Percentiles rank a stretch among this genome's conserved stretches.
These are phyloP conservation scores for Lophium mytilinum DNA, from an alignment of 495 filamentous ascomycete species.

Conservation along the genomic window DNA sequence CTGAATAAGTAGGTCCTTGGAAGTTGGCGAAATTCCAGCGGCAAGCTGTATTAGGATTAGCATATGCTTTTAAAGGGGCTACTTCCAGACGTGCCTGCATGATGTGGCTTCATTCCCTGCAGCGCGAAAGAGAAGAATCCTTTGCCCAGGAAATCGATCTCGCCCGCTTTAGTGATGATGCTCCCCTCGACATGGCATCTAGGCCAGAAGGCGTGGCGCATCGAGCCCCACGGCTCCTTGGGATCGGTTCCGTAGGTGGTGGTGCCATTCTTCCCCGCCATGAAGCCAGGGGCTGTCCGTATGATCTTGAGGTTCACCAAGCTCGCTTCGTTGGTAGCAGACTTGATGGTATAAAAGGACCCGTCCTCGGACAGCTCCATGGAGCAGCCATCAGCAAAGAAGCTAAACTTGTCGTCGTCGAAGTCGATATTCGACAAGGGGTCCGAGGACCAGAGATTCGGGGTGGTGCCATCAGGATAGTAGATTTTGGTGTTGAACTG, in stretches of 20 bases:
- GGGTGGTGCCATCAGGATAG: constrained; percentile 54
- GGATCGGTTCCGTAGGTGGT: constrained; percentile 79
- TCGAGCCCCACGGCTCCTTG: constrained; percentile 78
- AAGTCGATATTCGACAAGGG: constrained; percentile 69
- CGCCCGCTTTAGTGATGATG: constrained; percentile 74
- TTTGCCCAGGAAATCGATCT: constrained; percentile 72
- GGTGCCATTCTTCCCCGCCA: constrained; percentile 78
- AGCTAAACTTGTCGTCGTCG: constrained; percentile 70
- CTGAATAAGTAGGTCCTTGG: constrained; percentile 77
- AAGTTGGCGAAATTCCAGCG: constrained; percentile 92
- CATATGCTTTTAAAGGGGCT: not conserved
- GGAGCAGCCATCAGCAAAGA: constrained; percentile 76
- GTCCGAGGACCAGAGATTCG: constrained; percentile 72
- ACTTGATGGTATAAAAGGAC: constrained; percentile 74
- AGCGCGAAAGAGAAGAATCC: constrained; percentile 74
- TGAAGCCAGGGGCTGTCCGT: constrained; percentile 68
- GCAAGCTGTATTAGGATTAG: constrained; percentile 48
- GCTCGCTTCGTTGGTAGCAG: constrained; percentile 62
- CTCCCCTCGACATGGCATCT: constrained; percentile 70
- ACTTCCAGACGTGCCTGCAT: constrained; percentile 54
- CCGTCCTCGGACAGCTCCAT: constrained; percentile 79
- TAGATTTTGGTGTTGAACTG: constrained; percentile 93
- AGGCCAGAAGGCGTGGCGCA: constrained; percentile 91
- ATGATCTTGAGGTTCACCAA: constrained; percentile 79
- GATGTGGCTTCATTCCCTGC: constrained; percentile 98